Evolutionary conservation across 2,329 filamentous ascomycete species (phyloP), one percentile per base, ranked within the genome.

Genomic region (Calycina marina): DNA sequence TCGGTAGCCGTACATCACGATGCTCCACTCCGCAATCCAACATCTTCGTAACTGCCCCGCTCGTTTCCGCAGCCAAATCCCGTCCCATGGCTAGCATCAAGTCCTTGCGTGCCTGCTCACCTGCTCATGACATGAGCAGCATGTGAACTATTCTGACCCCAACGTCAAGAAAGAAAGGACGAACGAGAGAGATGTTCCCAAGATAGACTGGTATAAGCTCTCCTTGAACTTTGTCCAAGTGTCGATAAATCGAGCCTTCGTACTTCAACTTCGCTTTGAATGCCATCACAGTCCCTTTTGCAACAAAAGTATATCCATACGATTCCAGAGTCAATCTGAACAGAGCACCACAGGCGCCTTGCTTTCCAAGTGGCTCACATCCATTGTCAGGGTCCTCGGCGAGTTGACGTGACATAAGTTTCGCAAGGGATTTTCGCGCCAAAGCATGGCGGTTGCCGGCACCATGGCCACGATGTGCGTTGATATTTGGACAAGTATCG

Each of bases 221-320:
- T 5, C 58, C 56, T 42, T 63, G 51, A 13, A 57, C 27, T 6
- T 43, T 30, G 28, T 37, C 12, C 0, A 61, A 46, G n/a, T 47
- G 49, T 9, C 42, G 6, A 36, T 62, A 62, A 1, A 61, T 45
- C 1, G 27, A 29, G 3, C 47, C 49, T 41, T 62, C 54, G 25
- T 58, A 45, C 36, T 54, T 24, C 4, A 61, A 54, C 36, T 56
- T 47, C 4, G 26, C 11, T 18, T 54, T 38, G 13, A 56, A 57
- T 12, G 37, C 48, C 14, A 11, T 15, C 2, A 56, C 46, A 1
- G 52, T 62, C 14, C 54, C 55, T 41, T 66, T 65, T 30, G 52
- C 46, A 16, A 58, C 46, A 28, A 65, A 56, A 2, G 53, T 60
- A 45, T 64, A 65, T 37, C 58, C 53, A 38, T 62, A 54, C 2